These are phyloP conservation scores for Aureobasidium lini DNA, from an alignment of 2,329 filamentous ascomycete genomes.

Conservation along the genomic window DNA sequence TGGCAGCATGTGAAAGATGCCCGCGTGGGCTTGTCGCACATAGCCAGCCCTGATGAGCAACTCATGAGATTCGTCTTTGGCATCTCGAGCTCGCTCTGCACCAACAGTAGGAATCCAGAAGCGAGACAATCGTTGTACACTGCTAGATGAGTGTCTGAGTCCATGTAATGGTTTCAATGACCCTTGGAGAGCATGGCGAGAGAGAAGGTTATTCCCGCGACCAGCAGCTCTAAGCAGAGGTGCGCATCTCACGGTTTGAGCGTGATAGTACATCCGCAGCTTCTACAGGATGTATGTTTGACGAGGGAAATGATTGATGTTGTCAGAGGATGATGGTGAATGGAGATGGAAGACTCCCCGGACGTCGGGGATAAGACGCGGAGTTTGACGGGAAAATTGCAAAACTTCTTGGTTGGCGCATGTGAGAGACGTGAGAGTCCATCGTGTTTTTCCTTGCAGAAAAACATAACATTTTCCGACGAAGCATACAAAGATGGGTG, in stretches of 20 bases:
- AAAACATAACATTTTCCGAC: neutral
- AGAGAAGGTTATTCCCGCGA: too few species aligned
- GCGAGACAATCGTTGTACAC: conserved; percentile 28
- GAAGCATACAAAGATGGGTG: conserved; percentile 23
- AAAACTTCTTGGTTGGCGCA: conserved; percentile 5
- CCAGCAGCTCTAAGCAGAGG: neutral
- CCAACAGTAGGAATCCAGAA: conserved; percentile 75
- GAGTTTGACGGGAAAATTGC: conserved; percentile 3
- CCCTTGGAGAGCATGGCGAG: neutral
- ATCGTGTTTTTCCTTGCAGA: neutral
- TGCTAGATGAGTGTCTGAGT: neutral
- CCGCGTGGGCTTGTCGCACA: conserved; percentile 62
- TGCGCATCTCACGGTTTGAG: neutral
- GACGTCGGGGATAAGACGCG: neutral
- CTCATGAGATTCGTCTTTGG: conserved; percentile 39
- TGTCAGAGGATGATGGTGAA: neutral
- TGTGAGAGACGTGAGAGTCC: neutral
- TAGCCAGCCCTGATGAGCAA: conserved; percentile 40
- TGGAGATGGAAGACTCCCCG: neutral
- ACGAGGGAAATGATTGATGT: neutral
- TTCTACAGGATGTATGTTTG: neutral
- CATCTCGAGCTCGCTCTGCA: conserved; percentile 47
- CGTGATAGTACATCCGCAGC: neutral
- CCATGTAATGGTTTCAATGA: neutral
- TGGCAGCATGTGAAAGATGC: conserved; percentile 87